phyloP scores from a whole-genome alignment of 768 basidiomycete species.

The Tricholomella constricta region DNA sequence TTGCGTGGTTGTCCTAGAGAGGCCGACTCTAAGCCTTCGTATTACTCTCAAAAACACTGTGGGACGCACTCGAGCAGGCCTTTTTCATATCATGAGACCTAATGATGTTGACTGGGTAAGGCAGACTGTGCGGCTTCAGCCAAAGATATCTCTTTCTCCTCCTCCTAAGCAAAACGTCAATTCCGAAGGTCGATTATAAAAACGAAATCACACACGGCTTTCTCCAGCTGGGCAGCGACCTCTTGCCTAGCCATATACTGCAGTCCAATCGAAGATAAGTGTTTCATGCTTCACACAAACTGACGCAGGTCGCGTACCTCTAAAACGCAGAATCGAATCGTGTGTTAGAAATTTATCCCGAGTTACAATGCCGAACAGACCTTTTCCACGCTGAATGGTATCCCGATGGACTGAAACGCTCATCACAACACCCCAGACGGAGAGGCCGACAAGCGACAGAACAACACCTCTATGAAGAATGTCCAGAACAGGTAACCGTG shows the following conservation, averaged over 20 bases:
- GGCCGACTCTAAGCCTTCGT: too few relatives aligned
- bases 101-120: conserved; percentile 12
- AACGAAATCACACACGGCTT: conserved; percentile 27
- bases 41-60: too few relatives aligned
- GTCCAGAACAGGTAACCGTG: conserved; percentile 40
- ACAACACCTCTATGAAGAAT: conserved; percentile 57
- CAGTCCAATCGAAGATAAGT: background rate
- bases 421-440: conserved; percentile 54
- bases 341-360: background rate
- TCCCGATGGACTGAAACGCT: conserved; percentile 55
- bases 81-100: background rate
- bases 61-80: too few relatives aligned
- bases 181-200: background rate
- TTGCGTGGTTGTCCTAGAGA: too few relatives aligned
- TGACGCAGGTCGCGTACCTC: conserved; percentile 30
- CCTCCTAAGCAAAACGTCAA: conserved; percentile 30
- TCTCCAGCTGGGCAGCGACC: conserved; percentile 25
- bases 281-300: background rate
- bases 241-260: conserved; percentile 38
- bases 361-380: conserved; percentile 33
- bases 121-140: conserved; percentile 44
- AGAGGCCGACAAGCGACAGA: conserved; percentile 51
- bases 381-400: conserved; percentile 55
- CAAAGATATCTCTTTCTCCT: conserved; percentile 39
- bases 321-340: conserved; percentile 7